A percentile compares a stretch with the other conserved stretches of the same genome.
Evolutionary conservation across 768 basidiomycete species (phyloP).

Genomic region (Lanmaoa rubissima): DNA sequence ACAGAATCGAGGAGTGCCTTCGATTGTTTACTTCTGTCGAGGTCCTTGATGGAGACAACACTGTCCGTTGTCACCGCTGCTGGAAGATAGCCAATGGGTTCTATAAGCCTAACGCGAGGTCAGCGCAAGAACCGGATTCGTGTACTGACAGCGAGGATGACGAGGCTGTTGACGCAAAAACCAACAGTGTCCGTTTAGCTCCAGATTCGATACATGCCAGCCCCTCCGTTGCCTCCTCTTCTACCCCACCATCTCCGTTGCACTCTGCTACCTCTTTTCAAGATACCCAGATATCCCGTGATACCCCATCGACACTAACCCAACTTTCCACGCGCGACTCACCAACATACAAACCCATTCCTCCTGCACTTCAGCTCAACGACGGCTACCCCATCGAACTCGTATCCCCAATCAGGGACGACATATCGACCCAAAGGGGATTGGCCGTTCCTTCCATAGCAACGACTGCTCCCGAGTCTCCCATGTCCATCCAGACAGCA

Average conservation of each 20-base stretch:
- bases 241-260: conserved; percentile 16
- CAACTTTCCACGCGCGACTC: conserved; percentile 6
- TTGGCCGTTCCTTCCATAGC: conserved; percentile 55
- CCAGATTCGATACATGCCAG: conserved; percentile 30
- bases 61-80: conserved; percentile 89
- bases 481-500: conserved; percentile 23
- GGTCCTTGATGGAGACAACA: conserved; percentile 89
- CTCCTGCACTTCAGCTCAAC: conserved; percentile 32
- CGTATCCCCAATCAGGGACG: conserved; percentile 11
- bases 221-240: conserved; percentile 8
- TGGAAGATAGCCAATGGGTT: conserved; percentile 87
- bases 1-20: conserved; percentile 64
- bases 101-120: conserved; percentile 36
- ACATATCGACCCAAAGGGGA: conserved; percentile 35
- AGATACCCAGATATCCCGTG: conserved; percentile 27
- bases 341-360: conserved; percentile 17
- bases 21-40: conserved; percentile 92
- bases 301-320: conserved; percentile 22
- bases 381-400: conserved; percentile 21
- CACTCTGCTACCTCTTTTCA: conserved; percentile 41
- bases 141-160: conserved; percentile 36
- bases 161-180: conserved; percentile 21
- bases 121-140: conserved; percentile 27
- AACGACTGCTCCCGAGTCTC: conserved; percentile 46
- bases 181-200: conserved; percentile 14